phyloP scores from a whole-genome alignment of 345 rosid species.

The Erodium maritimum region DNA sequence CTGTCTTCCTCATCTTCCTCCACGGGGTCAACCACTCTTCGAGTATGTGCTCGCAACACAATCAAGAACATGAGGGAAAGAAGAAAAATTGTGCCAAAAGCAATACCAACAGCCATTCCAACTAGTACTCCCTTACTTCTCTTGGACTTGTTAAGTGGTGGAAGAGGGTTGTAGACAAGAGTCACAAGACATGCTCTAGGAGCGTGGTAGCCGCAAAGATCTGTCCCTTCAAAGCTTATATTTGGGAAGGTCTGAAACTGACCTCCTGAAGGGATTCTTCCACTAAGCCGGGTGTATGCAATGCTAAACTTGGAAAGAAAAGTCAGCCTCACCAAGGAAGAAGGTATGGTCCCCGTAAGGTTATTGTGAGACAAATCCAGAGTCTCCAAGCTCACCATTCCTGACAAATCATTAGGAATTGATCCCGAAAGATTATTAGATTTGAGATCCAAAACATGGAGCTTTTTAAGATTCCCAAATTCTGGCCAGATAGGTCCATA shows the following conservation, averaged over 20 bases:
- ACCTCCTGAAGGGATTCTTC: conserved; percentile 48
- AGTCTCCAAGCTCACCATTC: conserved; percentile 12
- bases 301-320: conserved; percentile 14
- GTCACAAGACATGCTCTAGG: conserved; percentile 19
- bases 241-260: conserved; percentile 70
- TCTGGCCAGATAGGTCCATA: conserved; percentile 12
- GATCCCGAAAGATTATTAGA: conserved; percentile 8
- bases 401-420: conserved; percentile 8
- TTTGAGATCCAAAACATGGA: conserved; percentile 9
- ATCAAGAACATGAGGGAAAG: conserved; percentile 35
- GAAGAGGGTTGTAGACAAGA: conserved; percentile 1
- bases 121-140: conserved; percentile 22
- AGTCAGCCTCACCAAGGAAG: conserved; percentile 5
- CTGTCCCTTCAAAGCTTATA: conserved; percentile 69
- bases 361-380: conserved; percentile 14
- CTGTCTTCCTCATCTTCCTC: conserved; percentile 30
- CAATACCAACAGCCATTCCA: conserved; percentile 55
- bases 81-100: conserved; percentile 39
- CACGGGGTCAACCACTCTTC: conserved; percentile 63
- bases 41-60: conserved; percentile 32
- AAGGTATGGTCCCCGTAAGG: conserved; percentile 8
- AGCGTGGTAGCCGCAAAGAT: conserved; percentile 64
- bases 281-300: conserved; percentile 32
- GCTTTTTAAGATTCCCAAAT: conserved; percentile 10
- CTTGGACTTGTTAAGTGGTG: conserved; percentile 13